These are phyloP conservation scores for Penstemon eatonii DNA, from an alignment of 257 asterid species.

Conservation along the genomic window DNA sequence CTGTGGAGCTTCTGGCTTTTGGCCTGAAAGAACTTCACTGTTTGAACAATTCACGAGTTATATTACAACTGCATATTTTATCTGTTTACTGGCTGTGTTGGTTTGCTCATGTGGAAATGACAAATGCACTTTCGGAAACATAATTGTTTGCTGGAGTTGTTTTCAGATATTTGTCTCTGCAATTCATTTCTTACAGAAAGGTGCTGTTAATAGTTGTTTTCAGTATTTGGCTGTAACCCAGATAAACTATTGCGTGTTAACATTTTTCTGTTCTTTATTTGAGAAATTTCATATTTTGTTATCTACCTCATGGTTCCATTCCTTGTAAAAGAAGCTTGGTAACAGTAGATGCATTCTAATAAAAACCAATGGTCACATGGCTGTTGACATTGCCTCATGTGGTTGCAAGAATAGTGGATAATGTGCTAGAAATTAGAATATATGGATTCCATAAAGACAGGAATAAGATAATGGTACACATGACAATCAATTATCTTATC, in stretches of 20 bases:
- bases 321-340: constrained; percentile 20
- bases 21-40: neutral
- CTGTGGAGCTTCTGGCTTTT: neutral
- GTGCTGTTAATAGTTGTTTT: too few relatives aligned
- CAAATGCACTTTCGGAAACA: neutral
- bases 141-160: neutral
- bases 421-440: constrained; percentile 22
- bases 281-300: neutral
- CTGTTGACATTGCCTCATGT: constrained; percentile 21
- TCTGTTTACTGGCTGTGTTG: neutral
- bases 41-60: neutral
- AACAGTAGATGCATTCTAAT: too few relatives aligned
- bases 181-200: neutral
- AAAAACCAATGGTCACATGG: neutral
- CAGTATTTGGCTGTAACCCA: too few relatives aligned
- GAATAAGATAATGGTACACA: constrained; percentile 5
- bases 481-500: constrained; percentile 12
- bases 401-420: constrained; percentile 22
- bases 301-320: neutral
- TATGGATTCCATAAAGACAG: constrained; percentile 3
- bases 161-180: neutral
- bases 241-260: too few relatives aligned
- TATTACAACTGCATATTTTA: constrained; percentile 3
- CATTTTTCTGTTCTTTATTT: too few relatives aligned
- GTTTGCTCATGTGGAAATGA: neutral